Conservation (phyloP, 805 yeast species). For the Saccharomycopsis javanensis region DNA sequence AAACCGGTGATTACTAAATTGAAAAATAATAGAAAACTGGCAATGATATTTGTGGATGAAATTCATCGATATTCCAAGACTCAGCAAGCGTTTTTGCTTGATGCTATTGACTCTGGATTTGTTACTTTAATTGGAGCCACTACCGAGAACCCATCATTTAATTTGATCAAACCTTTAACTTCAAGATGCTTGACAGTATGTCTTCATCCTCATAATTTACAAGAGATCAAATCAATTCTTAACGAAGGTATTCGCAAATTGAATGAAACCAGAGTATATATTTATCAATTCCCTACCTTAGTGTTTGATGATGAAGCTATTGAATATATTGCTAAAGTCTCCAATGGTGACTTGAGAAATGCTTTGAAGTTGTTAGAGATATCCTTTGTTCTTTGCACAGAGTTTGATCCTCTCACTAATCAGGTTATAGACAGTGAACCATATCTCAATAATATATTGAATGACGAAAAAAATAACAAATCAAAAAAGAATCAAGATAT, state of each 20-base stretch:
- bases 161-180: slow-evolving; percentile 69
- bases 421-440: slow-evolving; percentile 1
- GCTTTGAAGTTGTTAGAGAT: slow-evolving; percentile 77
- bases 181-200: slow-evolving; percentile 80
- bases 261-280: slow-evolving; percentile 49
- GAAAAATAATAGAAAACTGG: slow-evolving; percentile 40
- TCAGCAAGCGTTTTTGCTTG: slow-evolving; percentile 83
- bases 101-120: slow-evolving; percentile 75
- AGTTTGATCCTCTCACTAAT: slow-evolving; percentile 7
- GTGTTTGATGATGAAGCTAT: slow-evolving; percentile 47
- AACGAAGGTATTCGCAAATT: slow-evolving; percentile 47
- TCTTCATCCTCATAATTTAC: slow-evolving; percentile 40
- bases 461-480: background rate
- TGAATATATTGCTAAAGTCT: slow-evolving; percentile 57
- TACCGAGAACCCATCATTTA: slow-evolving; percentile 86
- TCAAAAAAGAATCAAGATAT: background rate
- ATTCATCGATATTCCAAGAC: slow-evolving; percentile 78
- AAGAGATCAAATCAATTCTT: slow-evolving; percentile 46
- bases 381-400: slow-evolving; percentile 41
- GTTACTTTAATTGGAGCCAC: slow-evolving; percentile 91
- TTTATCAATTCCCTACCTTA: slow-evolving; percentile 40
- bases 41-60: slow-evolving; percentile 84
- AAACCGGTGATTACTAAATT: slow-evolving; percentile 9
- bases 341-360: slow-evolving; percentile 84
- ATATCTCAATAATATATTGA: slow-evolving; percentile 25